Evolutionary conservation across 2,329 filamentous ascomycete species (phyloP).

Genomic region (Ceratocystiopsis sp.): DNA sequence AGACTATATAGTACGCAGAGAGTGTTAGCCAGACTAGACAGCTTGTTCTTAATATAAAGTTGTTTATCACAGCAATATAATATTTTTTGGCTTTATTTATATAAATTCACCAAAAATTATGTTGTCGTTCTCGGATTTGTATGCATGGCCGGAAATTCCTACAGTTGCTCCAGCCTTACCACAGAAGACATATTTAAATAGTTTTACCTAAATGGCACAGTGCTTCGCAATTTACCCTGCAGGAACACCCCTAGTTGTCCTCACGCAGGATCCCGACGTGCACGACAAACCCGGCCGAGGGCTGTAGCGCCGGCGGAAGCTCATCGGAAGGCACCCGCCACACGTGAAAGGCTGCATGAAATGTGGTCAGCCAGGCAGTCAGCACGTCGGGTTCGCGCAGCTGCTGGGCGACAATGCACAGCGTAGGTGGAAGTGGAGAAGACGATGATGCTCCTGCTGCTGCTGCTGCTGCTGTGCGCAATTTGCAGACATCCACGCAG

Average conservation of each 20-base stretch:
- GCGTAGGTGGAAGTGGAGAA: conserved; percentile 27
- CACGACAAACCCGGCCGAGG: conserved; percentile 60
- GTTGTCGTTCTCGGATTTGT: too few species aligned
- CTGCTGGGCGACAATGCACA: conserved; percentile 80
- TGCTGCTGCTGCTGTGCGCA: conserved; percentile 20
- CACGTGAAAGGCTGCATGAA: conserved; percentile 47
- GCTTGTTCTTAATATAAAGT: too few species aligned
- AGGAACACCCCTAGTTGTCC: neutral
- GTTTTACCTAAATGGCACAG: too few species aligned
- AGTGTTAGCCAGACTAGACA: too few species aligned
- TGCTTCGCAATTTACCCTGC: too few species aligned
- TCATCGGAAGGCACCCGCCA: conserved; percentile 58
- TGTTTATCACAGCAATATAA: too few species aligned
- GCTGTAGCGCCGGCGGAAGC: conserved; percentile 40
- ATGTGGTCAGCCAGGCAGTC: conserved; percentile 58
- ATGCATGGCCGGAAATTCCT: too few species aligned
- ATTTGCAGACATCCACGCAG: conserved; percentile 54
- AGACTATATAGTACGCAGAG: too few species aligned
- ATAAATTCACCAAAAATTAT: too few species aligned
- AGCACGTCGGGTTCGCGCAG: conserved; percentile 74
- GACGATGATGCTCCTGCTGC: neutral
- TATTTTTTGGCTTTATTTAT: too few species aligned
- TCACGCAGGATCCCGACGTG: conserved; percentile 51
- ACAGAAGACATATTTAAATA: too few species aligned
- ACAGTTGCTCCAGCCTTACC: too few species aligned